Percentiles rank a stretch among this genome's conserved stretches.
phyloP scores from a whole-genome alignment of 2,329 filamentous ascomycete species.

The Lachnellula arida region DNA sequence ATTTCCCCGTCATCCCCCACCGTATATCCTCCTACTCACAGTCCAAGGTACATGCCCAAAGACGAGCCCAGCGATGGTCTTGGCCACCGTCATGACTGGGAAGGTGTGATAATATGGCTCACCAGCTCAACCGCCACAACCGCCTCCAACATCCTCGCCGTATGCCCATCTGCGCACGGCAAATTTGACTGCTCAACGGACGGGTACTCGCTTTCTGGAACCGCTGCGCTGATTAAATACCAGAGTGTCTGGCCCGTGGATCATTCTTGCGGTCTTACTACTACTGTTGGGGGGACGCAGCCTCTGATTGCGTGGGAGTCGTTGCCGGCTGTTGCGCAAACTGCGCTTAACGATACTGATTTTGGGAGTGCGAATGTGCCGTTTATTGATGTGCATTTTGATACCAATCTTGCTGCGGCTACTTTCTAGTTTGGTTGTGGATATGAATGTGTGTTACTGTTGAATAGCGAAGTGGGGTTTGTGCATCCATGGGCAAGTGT shows the following conservation, averaged over 20 bases:
- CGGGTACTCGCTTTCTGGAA: constrained; percentile 38
- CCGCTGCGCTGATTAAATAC: constrained; percentile 44
- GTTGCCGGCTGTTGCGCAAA: constrained; percentile 33
- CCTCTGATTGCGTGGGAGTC: constrained; percentile 42
- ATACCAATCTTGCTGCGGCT: constrained; percentile 38
- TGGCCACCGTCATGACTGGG: constrained; percentile 53
- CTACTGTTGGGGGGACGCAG: constrained; percentile 34
- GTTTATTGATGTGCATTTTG: constrained; percentile 33
- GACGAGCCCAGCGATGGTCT: constrained; percentile 36
- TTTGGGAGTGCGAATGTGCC: constrained; percentile 41
- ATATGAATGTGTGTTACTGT: no score
- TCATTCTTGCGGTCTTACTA: constrained; percentile 37
- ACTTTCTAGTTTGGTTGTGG: constrained; percentile 27
- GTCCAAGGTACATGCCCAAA: constrained; percentile 45
- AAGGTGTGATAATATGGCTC: constrained; percentile 50
- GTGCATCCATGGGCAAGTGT: no score
- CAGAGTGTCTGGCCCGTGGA: constrained; percentile 43
- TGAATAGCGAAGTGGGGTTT: no score
- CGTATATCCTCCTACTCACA: not conserved
- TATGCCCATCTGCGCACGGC: constrained; percentile 50
- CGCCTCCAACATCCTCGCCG: constrained; percentile 39
- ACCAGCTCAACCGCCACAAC: constrained; percentile 29
- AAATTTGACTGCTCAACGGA: constrained; percentile 40
- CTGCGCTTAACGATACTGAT: constrained; percentile 35
- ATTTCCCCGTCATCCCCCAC: constrained; percentile 31